Base-by-base conservation (phyloP, 2,329 filamentous ascomycete species). In the Microsporum ferrugineum region DNA sequence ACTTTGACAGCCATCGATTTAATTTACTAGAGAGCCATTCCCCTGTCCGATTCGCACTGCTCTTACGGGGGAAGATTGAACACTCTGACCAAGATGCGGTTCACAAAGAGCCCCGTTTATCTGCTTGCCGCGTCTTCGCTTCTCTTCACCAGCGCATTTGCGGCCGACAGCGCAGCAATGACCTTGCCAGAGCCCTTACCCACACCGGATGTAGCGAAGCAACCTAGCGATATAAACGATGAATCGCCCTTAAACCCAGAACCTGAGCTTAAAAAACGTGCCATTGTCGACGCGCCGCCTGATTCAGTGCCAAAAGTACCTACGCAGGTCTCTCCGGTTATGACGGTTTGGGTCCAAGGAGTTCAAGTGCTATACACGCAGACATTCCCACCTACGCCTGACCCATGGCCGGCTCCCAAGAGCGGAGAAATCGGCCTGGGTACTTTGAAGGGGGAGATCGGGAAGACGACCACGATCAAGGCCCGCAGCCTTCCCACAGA, bases 391-490 rank as follows among this genome's bases (percentile, higher is more conserved):
- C 61, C 63, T 5, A 63, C 70, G 10, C 66, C 68, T 2, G 69
- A 71, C 58, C 71, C 71, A 58, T 71, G 69, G 70, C 64, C 69
- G 14, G 64, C 63, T 6, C 67, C 71, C 2, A 65, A 63, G 10
- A 64, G 59, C 5, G 71, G 69, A 7, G 62, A 65, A 5, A 71
- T 74, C 51, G 72, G 71, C 5, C 60, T 75, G 23, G 70, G 72
- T 8, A 69, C 68, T 23, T 58, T 69, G 58, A 51, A 65, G 38
- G 62, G 63, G n/a, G 43, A 64, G 23, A 36, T 55, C 29, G 51
- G 51, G 8, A 56, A 68, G 59, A 66, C 69, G 17, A 68, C 70
- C 60, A 65, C 70, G 14, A 64, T 72, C 5, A 29, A 49, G 1
- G 57, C 51, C 36, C 36, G 59, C 27, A 59, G 57, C 27, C 3